Conservation (phyloP, 768 basidiomycete species). For the Amanita inopinata region DNA sequence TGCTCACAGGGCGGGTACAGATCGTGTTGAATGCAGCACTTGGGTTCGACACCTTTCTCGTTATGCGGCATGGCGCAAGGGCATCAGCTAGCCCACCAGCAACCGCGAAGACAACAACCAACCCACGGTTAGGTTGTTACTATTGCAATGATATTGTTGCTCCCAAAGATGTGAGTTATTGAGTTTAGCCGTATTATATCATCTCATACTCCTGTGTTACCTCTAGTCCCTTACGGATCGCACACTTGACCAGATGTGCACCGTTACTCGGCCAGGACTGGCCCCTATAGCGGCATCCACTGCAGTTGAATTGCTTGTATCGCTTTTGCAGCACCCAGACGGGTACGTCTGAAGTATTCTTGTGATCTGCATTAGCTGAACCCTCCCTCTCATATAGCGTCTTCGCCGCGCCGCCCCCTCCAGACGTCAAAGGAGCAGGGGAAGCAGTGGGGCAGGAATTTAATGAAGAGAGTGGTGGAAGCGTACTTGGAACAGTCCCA, state of each 20-base stretch:
- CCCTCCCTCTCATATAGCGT: constrained; percentile 15
- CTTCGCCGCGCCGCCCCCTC: constrained; percentile 64
- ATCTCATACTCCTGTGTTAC: not conserved
- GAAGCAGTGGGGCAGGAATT: constrained; percentile 17
- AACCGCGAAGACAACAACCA: constrained; percentile 18
- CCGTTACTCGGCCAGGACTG: constrained; percentile 90
- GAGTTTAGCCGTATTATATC: constrained; percentile 4
- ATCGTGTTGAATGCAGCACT: constrained; percentile 91
- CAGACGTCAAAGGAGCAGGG: constrained; percentile 13
- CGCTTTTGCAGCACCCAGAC: constrained; percentile 80
- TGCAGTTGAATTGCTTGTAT: constrained; percentile 87
- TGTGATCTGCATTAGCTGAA: not conserved
- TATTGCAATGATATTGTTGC: constrained; percentile 99
- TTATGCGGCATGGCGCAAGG: constrained; percentile 90
- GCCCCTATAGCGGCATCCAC: constrained; percentile 89
- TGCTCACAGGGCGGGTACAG: constrained; percentile 28
- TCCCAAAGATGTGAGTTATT: constrained; percentile 66
- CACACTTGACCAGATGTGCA: constrained; percentile 98
- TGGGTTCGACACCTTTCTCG: constrained; percentile 92
- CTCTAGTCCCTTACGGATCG: constrained; percentile 61
- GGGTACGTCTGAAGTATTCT: constrained; percentile 40
- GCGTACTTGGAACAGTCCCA: constrained; percentile 80
- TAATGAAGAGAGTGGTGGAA: constrained; percentile 25
- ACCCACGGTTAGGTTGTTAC: constrained; percentile 73
- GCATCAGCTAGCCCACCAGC: constrained; percentile 21